These are phyloP conservation scores for Cyamopsis tetragonoloba DNA, from an alignment of 306 rosid species.

Conservation along the genomic window DNA sequence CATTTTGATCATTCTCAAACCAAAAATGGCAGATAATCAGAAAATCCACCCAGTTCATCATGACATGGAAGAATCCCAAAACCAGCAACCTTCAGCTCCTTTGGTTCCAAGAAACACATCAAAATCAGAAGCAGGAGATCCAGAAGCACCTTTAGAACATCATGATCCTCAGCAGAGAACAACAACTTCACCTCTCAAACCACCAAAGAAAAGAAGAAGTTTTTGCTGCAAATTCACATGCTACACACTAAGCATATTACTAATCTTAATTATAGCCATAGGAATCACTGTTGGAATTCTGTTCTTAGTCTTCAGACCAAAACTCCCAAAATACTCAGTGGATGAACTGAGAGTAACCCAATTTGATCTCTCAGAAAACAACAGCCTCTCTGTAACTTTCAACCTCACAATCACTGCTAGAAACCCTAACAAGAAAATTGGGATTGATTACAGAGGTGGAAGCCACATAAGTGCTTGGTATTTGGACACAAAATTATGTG, in stretches of 20 bases:
- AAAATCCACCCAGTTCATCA: conserved; percentile 65
- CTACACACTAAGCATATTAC: conserved; percentile 27
- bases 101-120: conserved; percentile 49
- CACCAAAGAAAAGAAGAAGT: conserved; percentile 55
- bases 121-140: conserved; percentile 45
- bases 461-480: conserved; percentile 65
- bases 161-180: conserved; percentile 18
- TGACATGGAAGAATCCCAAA: conserved; percentile 53
- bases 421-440: conserved; percentile 78
- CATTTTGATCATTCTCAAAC: background rate
- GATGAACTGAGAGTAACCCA: conserved; percentile 42
- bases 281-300: conserved; percentile 37
- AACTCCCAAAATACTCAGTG: conserved; percentile 48
- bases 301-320: conserved; percentile 32
- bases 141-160: background rate
- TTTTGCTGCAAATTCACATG: conserved; percentile 35
- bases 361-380: conserved; percentile 19
- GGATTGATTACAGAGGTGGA: conserved; percentile 71
- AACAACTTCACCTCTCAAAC: conserved; percentile 37
- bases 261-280: conserved; percentile 26
- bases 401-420: conserved; percentile 52
- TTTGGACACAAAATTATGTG: conserved; percentile 41
- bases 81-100: conserved; percentile 48
- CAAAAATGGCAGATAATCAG: conserved; percentile 62
- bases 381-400: conserved; percentile 47